These are phyloP conservation scores for Quercus variabilis DNA, from an alignment of 306 rosid genomes.

Conservation along the genomic window DNA sequence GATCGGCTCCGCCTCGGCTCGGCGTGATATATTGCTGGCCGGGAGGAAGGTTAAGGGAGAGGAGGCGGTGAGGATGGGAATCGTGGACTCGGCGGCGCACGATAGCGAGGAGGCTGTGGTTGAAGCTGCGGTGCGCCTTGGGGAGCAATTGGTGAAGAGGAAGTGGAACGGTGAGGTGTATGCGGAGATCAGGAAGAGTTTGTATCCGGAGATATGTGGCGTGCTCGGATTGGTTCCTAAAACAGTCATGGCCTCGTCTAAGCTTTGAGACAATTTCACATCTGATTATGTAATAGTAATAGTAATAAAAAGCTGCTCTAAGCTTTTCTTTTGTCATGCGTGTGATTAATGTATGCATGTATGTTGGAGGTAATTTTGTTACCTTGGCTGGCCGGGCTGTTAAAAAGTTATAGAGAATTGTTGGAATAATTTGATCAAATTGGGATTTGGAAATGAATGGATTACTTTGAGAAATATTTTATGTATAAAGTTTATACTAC, in stretches of 20 bases:
- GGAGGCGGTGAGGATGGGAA: constrained; percentile 56
- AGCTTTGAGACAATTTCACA: constrained; percentile 29
- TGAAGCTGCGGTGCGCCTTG: constrained; percentile 52
- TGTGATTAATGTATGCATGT: too few relatives aligned
- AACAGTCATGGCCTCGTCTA: constrained; percentile 8
- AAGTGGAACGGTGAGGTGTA: constrained; percentile 59
- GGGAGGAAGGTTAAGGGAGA: constrained; percentile 48
- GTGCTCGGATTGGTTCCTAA: constrained; percentile 35
- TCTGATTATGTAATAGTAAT: too few relatives aligned
- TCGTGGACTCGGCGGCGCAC: constrained; percentile 66
- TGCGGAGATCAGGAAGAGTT: constrained; percentile 64
- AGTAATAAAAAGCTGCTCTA: too few relatives aligned
- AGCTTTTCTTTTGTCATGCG: too few relatives aligned
- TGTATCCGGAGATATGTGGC: constrained; percentile 45
- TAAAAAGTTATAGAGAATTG: too few relatives aligned
- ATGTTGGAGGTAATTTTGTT: too few relatives aligned
- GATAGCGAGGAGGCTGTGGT: constrained; percentile 35
- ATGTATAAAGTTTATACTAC: too few relatives aligned
- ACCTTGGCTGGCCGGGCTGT: too few relatives aligned
- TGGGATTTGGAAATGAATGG: too few relatives aligned
- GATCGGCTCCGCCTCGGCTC: constrained; percentile 32
- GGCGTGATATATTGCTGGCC: constrained; percentile 45
- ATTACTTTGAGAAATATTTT: too few relatives aligned
- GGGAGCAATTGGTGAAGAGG: constrained; percentile 36
- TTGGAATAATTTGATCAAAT: too few relatives aligned